These are phyloP conservation scores for Colletotrichum cordylinicola DNA, from an alignment of 2,329 filamentous ascomycete species.

Conservation along the genomic window DNA sequence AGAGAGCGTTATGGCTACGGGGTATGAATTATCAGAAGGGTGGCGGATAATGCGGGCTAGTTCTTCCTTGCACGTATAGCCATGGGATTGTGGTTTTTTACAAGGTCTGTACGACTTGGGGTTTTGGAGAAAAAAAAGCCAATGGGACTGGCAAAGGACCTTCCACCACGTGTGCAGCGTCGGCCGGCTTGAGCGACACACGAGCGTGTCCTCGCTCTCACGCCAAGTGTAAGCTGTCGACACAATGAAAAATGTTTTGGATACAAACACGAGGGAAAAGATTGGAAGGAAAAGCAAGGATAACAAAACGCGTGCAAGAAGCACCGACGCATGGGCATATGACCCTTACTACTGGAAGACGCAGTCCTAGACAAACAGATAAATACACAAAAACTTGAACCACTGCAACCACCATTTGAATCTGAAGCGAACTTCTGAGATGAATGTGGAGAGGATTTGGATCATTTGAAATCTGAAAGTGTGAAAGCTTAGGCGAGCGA, in stretches of 20 bases:
- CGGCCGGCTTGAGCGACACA: neutral
- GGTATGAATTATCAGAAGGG: neutral
- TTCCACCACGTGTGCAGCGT: neutral
- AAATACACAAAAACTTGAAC: constrained; percentile 2
- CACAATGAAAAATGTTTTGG: neutral
- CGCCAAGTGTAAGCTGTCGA: neutral
- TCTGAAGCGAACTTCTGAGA: too few relatives aligned
- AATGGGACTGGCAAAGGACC: neutral
- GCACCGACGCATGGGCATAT: neutral
- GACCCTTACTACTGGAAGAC: neutral
- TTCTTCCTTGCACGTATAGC: neutral
- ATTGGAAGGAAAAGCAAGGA: constrained; percentile 12
- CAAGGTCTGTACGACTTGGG: neutral
- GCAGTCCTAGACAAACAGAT: constrained; percentile 14
- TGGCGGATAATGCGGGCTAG: neutral
- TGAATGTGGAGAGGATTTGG: too few relatives aligned
- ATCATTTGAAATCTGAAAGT: too few relatives aligned
- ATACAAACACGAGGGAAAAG: neutral
- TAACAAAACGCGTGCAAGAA: neutral
- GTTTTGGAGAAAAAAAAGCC: neutral
- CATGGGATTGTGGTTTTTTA: constrained; percentile 5
- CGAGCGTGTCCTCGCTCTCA: neutral
- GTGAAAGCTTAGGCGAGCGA: too few relatives aligned
- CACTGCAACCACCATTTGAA: too few relatives aligned
- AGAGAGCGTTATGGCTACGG: constrained; percentile 5